Evolutionary conservation across 2,329 filamentous ascomycete species (phyloP).

Genomic region (Lachnellula arida): DNA sequence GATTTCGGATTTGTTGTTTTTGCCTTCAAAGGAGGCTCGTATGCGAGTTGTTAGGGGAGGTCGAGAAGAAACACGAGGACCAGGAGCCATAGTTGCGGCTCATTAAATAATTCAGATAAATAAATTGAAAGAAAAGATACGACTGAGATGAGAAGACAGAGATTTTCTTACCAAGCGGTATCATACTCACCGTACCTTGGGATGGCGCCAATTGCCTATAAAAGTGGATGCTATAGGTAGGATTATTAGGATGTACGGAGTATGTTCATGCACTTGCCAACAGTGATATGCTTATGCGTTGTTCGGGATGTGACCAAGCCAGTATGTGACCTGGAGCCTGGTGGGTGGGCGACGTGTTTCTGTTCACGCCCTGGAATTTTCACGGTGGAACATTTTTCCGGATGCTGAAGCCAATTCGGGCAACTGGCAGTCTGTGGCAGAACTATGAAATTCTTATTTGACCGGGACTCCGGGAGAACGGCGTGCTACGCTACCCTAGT

Average conservation of each 20-base stretch:
- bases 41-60: conserved; percentile 30
- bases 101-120: conserved; percentile 4
- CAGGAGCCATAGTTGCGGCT: conserved; percentile 17
- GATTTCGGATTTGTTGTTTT: conserved; percentile 18
- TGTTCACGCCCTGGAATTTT: conserved; percentile 7
- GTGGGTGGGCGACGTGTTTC: conserved; percentile 17
- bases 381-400: conserved; percentile 3
- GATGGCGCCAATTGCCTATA: conserved; percentile 18
- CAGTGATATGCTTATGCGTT: conserved; percentile 17
- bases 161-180: conserved; percentile 11
- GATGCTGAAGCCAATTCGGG: conserved; percentile 2
- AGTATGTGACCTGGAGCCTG: conserved; percentile 3
- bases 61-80: conserved; percentile 29
- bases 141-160: background rate
- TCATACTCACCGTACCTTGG: conserved; percentile 15
- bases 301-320: conserved; percentile 6
- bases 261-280: conserved; percentile 15
- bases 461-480: background rate
- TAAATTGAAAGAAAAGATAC: conserved; percentile 1
- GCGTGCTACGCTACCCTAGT: background rate
- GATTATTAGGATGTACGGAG: conserved; percentile 10
- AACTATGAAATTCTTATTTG: conserved; percentile 1
- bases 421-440: background rate
- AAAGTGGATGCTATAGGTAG: conserved; percentile 20
- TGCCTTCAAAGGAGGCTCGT: conserved; percentile 28